phyloP scores from a whole-genome alignment of 106 monocot genomes.

The Dendrobium officinale region DNA sequence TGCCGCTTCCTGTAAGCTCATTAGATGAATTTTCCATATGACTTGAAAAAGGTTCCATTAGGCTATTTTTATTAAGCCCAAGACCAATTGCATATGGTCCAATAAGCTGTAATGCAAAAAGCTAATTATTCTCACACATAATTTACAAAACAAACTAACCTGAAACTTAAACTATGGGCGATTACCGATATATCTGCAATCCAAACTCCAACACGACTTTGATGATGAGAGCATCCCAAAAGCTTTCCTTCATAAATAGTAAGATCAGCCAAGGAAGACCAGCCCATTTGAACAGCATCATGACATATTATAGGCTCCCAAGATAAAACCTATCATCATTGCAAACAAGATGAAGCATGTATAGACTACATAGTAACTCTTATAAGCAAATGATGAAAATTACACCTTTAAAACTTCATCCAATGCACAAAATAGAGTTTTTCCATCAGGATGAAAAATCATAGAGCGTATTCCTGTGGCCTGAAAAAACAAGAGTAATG shows the following conservation, averaged over 20 bases:
- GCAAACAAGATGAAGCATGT: constrained; percentile 5
- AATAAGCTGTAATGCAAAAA: constrained; percentile 58
- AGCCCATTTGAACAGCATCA: constrained; percentile 78
- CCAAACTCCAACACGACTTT: constrained; percentile 72
- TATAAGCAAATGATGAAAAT: neutral
- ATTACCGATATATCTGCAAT: constrained; percentile 73
- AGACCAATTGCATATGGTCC: constrained; percentile 59
- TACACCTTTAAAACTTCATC: constrained; percentile 70
- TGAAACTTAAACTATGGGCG: neutral
- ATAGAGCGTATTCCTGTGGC: constrained; percentile 63
- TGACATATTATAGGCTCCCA: constrained; percentile 90
- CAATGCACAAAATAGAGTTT: constrained; percentile 78
- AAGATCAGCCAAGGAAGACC: constrained; percentile 75
- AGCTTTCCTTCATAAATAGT: constrained; percentile 86
- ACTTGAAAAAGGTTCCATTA: constrained; percentile 25
- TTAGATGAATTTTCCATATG: constrained; percentile 21
- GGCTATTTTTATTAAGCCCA: constrained; percentile 23
- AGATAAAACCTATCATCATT: constrained; percentile 60
- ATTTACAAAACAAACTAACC: constrained; percentile 5
- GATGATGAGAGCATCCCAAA: constrained; percentile 71
- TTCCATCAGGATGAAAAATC: constrained; percentile 95
- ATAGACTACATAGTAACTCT: neutral
- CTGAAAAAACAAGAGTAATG: constrained; percentile 19
- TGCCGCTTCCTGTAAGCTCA: constrained; percentile 15
- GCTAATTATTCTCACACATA: constrained; percentile 6